A percentile compares a stretch with the other conserved stretches of the same genome.
These are phyloP conservation scores for Citrus reticulata DNA, from an alignment of 345 rosid species.

Conservation along the genomic window DNA sequence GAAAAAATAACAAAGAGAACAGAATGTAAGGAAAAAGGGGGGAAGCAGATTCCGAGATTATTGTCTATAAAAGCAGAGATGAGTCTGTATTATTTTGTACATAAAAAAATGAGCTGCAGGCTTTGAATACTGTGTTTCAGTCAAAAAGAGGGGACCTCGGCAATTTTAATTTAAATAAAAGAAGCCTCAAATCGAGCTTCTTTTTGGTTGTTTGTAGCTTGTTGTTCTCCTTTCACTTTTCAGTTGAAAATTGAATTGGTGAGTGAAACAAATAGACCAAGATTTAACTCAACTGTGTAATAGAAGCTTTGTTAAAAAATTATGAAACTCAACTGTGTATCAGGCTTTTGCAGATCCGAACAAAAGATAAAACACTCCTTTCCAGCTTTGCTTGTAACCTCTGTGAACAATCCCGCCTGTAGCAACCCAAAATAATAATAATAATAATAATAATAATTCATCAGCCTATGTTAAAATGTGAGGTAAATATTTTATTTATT, in stretches of 20 bases:
- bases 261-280: slow-evolving; percentile 10
- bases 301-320: neutral
- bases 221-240: slow-evolving; percentile 21
- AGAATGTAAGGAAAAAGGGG: slow-evolving; percentile 35
- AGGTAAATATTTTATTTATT: neutral
- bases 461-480: neutral
- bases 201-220: slow-evolving; percentile 29
- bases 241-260: slow-evolving; percentile 11
- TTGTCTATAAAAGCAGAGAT: slow-evolving; percentile 45
- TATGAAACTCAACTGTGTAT: neutral
- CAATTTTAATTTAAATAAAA: slow-evolving; percentile 1
- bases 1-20: slow-evolving; percentile 13
- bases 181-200: slow-evolving; percentile 21
- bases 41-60: slow-evolving; percentile 47
- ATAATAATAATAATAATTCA: no score
- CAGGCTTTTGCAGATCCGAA: slow-evolving; percentile 26
- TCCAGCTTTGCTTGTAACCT: neutral
- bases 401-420: neutral
- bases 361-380: neutral
- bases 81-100: slow-evolving; percentile 31
- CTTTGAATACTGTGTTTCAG: slow-evolving; percentile 28
- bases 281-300: neutral
- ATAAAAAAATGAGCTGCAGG: slow-evolving; percentile 38
- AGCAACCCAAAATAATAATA: neutral
- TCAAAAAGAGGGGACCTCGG: slow-evolving; percentile 25